Conservation (phyloP, 1,284 basidiomycete species). For the Lentinula novae-zelandiae region DNA sequence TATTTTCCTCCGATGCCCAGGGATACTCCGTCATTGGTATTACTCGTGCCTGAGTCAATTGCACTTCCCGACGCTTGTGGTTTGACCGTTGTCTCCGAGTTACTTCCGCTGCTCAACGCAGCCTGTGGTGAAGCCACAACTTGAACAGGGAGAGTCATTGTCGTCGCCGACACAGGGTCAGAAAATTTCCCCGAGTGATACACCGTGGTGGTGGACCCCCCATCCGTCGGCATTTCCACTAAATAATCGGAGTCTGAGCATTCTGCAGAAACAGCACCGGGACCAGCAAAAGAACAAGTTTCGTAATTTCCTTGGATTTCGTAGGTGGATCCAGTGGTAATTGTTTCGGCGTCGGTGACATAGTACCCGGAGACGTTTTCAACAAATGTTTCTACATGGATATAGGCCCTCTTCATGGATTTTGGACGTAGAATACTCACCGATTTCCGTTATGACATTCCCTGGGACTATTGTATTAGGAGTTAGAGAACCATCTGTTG, state of each 20-base stretch:
- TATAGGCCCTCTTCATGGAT: neutral
- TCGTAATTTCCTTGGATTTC: neutral
- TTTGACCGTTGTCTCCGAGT: no score
- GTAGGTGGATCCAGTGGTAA: neutral
- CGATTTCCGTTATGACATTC: neutral
- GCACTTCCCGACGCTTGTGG: neutral
- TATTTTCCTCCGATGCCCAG: neutral
- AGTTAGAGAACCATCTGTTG: neutral
- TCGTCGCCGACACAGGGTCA: neutral
- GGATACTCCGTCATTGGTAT: neutral
- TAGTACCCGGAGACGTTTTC: constrained; percentile 4
- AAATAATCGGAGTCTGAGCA: neutral
- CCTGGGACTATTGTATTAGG: neutral
- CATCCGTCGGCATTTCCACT: neutral
- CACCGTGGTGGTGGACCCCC: neutral
- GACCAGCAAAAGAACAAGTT: constrained; percentile 1
- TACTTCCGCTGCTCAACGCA: neutral
- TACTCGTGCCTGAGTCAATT: neutral
- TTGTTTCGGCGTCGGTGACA: no score
- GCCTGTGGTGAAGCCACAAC: neutral
- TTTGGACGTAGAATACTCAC: neutral
- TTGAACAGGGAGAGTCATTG: neutral
- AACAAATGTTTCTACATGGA: neutral
- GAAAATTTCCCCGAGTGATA: neutral
- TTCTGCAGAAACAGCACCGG: neutral